Percentiles rank a stretch among this genome's conserved stretches.
These are phyloP conservation scores for Heliamphora exappendiculata DNA, from an alignment of 148 eudicot species.

Conservation along the genomic window DNA sequence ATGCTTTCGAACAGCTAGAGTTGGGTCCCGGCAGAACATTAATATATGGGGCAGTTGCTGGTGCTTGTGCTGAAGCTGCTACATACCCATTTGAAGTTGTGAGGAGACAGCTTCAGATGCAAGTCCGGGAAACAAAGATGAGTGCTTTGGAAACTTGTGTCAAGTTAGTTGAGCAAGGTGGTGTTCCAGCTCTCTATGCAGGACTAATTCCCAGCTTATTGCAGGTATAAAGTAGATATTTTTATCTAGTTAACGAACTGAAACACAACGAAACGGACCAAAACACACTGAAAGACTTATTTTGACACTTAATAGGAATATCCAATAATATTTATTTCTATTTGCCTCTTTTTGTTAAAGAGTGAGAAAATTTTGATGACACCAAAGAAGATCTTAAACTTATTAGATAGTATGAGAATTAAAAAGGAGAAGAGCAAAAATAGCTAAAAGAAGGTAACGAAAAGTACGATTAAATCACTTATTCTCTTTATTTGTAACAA, in stretches of 20 bases:
- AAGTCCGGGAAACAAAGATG: slow-evolving; percentile 67
- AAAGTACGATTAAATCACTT: no score
- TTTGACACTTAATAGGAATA: no score
- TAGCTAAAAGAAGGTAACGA: no score
- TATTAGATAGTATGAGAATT: no score
- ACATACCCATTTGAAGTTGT: slow-evolving; percentile 98
- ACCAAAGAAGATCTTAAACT: no score
- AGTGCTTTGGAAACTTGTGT: slow-evolving; percentile 72
- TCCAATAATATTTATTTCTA: no score
- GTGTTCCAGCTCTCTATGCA: slow-evolving; percentile 93
- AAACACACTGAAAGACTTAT: no score
- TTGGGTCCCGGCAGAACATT: slow-evolving; percentile 78
- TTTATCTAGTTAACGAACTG: neutral
- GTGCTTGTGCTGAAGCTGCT: slow-evolving; percentile 94
- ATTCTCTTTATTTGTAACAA: no score
- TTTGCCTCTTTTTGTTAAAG: no score
- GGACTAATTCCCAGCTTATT: slow-evolving; percentile 86
- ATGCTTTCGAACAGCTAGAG: slow-evolving; percentile 85
- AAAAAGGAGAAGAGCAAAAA: no score
- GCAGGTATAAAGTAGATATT: slow-evolving; percentile 44
- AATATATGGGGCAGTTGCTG: slow-evolving; percentile 88
- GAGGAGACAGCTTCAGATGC: slow-evolving; percentile 97
- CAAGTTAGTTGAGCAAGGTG: slow-evolving; percentile 83
- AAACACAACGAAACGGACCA: no score
- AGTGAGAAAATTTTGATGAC: no score